Evolutionary conservation across 345 rosid genomes (phyloP).

Genomic region (Schrenkiella parvula): DNA sequence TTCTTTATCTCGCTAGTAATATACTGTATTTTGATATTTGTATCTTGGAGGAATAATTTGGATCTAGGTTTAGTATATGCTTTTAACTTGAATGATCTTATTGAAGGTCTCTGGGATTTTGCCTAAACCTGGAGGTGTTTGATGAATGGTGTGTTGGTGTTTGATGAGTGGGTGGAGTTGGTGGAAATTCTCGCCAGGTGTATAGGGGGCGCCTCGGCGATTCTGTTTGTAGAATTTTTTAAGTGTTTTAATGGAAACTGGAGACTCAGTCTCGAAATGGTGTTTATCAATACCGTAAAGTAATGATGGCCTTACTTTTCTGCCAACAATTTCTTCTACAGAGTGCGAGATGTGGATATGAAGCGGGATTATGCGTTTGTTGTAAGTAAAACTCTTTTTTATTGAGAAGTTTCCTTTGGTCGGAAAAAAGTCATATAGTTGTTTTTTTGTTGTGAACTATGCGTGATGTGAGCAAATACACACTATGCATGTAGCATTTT

Average conservation of each 20-base stretch:
- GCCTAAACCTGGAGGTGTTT: constrained; percentile 91
- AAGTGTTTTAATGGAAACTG: constrained; percentile 71
- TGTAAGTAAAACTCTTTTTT: constrained; percentile 40
- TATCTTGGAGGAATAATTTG: constrained; percentile 2
- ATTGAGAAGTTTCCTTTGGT: background rate
- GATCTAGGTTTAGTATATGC: constrained; percentile 43
- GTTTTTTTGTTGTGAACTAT: background rate
- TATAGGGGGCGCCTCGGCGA: constrained; percentile 33
- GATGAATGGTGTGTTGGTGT: constrained; percentile 66
- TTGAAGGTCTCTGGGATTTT: constrained; percentile 97
- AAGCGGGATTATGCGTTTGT: constrained; percentile 98
- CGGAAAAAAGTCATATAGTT: background rate
- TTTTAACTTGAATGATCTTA: constrained; percentile 89
- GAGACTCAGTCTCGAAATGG: constrained; percentile 82
- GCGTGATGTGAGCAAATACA: constrained; percentile 10
- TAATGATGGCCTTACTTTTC: constrained; percentile 98
- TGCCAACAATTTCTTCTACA: constrained; percentile 89
- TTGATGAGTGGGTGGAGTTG: constrained; percentile 94
- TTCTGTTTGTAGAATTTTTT: constrained; percentile 44
- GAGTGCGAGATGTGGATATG: constrained; percentile 99
- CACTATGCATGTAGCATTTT: background rate
- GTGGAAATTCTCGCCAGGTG: constrained; percentile 41
- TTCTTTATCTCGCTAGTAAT: background rate
- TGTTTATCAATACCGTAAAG: constrained; percentile 74
- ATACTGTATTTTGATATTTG: background rate